phyloP scores from a whole-genome alignment of 2,329 filamentous ascomycete species.

The Colletotrichum sojae region DNA sequence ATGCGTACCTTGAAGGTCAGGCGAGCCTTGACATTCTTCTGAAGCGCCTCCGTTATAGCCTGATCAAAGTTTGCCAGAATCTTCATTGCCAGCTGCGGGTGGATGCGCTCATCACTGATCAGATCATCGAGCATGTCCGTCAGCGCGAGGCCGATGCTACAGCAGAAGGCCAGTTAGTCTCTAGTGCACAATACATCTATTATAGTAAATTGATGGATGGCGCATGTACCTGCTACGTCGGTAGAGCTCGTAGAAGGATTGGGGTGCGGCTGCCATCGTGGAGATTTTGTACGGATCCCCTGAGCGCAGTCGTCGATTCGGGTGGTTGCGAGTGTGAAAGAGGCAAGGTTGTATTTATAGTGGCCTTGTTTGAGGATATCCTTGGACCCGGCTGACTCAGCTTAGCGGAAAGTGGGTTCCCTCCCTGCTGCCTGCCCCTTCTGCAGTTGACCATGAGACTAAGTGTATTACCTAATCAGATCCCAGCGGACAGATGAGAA shows the following conservation, averaged over 20 bases:
- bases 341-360: constrained; percentile 38
- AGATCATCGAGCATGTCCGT: constrained; percentile 98
- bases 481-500: background rate
- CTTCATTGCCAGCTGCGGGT: constrained; percentile 98
- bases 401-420: constrained; percentile 27
- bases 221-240: constrained; percentile 91
- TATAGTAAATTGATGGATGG: constrained; percentile 49
- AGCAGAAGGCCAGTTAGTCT: constrained; percentile 40
- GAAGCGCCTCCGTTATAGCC: constrained; percentile 89
- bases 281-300: constrained; percentile 35
- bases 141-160: constrained; percentile 90
- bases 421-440: constrained; percentile 15
- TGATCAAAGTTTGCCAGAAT: constrained; percentile 96
- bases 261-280: constrained; percentile 64
- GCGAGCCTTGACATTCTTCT: constrained; percentile 91
- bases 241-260: constrained; percentile 93
- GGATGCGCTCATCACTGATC: constrained; percentile 94
- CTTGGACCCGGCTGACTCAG: constrained; percentile 47
- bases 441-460: background rate
- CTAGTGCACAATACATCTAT: constrained; percentile 43
- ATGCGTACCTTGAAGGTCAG: constrained; percentile 90
- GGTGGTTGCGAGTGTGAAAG: constrained; percentile 36
- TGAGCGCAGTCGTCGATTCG: constrained; percentile 21
- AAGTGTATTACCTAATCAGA: constrained; percentile 22
- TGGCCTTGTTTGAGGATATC: constrained; percentile 41